These are phyloP conservation scores for Scutellaria galericulata DNA, from an alignment of 257 asterid species.

Conservation along the genomic window DNA sequence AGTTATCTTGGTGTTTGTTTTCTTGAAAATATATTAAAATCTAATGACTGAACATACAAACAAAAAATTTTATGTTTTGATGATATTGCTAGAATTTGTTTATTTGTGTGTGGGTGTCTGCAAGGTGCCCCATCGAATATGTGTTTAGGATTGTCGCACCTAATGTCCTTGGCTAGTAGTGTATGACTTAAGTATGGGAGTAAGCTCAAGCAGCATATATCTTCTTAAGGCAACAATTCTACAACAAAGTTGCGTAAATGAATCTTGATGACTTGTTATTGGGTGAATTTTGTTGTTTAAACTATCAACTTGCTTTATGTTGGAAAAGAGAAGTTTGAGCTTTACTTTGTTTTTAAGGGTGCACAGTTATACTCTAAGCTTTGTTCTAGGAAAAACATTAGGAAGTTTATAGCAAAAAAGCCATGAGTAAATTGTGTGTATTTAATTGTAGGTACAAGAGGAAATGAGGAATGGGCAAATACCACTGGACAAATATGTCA, in stretches of 20 bases:
- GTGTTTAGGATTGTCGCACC: constrained; percentile 6
- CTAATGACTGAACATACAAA: background rate
- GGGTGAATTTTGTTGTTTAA: constrained; percentile 19
- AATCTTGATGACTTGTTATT: constrained; percentile 8
- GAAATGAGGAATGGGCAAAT: constrained; percentile 92
- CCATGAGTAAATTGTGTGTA: constrained; percentile 16
- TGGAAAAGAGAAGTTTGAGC: constrained; percentile 19
- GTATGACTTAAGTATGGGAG: background rate
- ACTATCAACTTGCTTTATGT: constrained; percentile 3
- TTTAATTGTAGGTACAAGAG: constrained; percentile 73
- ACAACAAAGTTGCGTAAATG: constrained; percentile 9
- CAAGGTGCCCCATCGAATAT: constrained; percentile 9
- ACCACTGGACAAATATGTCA: constrained; percentile 83
- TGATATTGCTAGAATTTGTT: background rate
- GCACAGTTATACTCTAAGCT: constrained; percentile 8
- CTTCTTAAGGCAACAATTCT: constrained; percentile 22
- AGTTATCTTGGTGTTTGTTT: background rate
- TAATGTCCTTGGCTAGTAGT: constrained; percentile 20
- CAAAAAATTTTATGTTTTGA: background rate
- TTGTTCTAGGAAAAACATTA: constrained; percentile 16
- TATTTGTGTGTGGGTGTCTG: constrained; percentile 5
- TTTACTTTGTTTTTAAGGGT: constrained; percentile 15
- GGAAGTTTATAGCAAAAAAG: constrained; percentile 23
- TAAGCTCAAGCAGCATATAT: constrained; percentile 1
- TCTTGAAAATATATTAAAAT: background rate